Conservation (phyloP, 2,329 filamentous ascomycete genomes). For the Talaromyces marneffei region DNA sequence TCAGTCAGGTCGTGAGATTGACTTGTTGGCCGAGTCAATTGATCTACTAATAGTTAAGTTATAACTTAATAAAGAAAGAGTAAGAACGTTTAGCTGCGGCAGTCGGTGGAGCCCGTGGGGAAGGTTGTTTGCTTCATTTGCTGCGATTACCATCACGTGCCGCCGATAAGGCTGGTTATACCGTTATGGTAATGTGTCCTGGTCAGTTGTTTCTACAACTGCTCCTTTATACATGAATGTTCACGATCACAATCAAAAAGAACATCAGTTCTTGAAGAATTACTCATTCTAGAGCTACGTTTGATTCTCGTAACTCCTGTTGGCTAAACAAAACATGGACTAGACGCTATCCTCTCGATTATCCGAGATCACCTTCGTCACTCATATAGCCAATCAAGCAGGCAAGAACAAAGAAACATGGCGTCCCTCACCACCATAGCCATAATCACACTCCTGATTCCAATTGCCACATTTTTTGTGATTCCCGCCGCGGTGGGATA, state of each 20-base stretch:
- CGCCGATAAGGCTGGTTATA: conserved; percentile 11
- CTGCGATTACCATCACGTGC: conserved; percentile 9
- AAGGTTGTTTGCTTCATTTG: conserved; percentile 12
- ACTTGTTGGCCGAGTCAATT: neutral
- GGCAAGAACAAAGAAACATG: conserved; percentile 24
- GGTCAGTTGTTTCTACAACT: neutral
- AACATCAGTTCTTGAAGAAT: neutral
- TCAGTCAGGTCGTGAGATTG: neutral
- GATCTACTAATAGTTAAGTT: neutral
- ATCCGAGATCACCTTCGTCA: neutral
- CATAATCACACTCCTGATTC: conserved; percentile 27
- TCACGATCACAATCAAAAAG: neutral
- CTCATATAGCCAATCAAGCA: neutral
- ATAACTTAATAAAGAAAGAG: too few relatives aligned
- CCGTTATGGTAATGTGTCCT: conserved; percentile 11
- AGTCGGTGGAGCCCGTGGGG: conserved; percentile 3
- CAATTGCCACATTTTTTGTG: conserved; percentile 29
- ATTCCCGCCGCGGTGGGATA: conserved; percentile 31
- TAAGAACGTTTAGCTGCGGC: neutral
- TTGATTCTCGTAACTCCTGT: neutral
- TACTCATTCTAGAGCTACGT: neutral
- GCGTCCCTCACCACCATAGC: conserved; percentile 29
- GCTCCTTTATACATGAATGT: neutral
- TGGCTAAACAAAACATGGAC: conserved; percentile 11
- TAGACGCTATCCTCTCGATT: neutral